phyloP scores from a whole-genome alignment of 495 filamentous ascomycete species.

The Pyronema omphalodes region DNA sequence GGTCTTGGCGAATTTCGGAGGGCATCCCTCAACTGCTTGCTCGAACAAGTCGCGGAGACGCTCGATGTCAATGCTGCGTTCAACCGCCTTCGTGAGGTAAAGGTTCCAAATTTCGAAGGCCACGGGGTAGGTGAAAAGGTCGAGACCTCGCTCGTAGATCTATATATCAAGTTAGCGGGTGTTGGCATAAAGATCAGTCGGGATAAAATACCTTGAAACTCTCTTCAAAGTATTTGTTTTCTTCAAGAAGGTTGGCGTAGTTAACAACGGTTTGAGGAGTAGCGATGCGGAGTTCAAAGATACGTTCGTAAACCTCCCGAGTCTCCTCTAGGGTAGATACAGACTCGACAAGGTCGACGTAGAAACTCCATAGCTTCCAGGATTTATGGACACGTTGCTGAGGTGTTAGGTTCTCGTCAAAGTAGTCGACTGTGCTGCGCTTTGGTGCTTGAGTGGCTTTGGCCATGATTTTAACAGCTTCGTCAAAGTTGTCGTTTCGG shows the following conservation, averaged over 20 bases:
- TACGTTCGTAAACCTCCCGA: slow-evolving; percentile 81
- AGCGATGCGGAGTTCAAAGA: slow-evolving; percentile 95
- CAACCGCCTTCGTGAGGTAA: slow-evolving; percentile 92
- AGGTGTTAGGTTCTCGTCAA: slow-evolving; percentile 82
- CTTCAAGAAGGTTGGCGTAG: slow-evolving; percentile 89
- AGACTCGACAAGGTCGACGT: slow-evolving; percentile 93
- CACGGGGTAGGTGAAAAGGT: slow-evolving; percentile 93
- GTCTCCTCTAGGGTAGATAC: slow-evolving; percentile 84
- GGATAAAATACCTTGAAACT: slow-evolving; percentile 52
- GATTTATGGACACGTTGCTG: slow-evolving; percentile 97
- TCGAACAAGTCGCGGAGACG: slow-evolving; percentile 90
- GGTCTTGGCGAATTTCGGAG: slow-evolving; percentile 87
- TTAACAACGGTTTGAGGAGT: slow-evolving; percentile 98
- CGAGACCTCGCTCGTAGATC: slow-evolving; percentile 87
- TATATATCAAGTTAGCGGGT: slow-evolving; percentile 2
- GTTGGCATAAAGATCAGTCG: neutral
- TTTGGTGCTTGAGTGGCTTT: slow-evolving; percentile 93
- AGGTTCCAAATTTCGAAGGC: slow-evolving; percentile 98
- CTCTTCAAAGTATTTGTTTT: slow-evolving; percentile 91
- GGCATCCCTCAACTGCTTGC: slow-evolving; percentile 85
- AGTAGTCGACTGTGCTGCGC: slow-evolving; percentile 89
- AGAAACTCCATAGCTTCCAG: slow-evolving; percentile 99
- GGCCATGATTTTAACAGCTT: slow-evolving; percentile 85
- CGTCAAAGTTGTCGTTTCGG: slow-evolving; percentile 86
- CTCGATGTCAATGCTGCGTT: slow-evolving; percentile 88